Evolutionary conservation across 257 asterid genomes (phyloP).

Genomic region (Dorcoceras hygrometricum): DNA sequence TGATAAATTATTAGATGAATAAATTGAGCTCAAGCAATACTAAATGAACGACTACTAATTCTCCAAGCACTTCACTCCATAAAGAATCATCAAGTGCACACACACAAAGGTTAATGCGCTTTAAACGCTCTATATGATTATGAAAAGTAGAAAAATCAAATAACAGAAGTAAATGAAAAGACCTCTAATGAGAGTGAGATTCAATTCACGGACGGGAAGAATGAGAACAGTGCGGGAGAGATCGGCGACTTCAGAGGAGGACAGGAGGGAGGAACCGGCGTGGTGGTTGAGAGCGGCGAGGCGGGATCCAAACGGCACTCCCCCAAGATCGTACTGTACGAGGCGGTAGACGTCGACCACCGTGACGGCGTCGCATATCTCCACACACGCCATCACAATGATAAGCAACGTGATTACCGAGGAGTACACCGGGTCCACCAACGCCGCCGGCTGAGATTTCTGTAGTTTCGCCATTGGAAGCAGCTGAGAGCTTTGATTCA

Average conservation of each 20-base stretch:
- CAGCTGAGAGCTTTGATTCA: slow-evolving; percentile 27
- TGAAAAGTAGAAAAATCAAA: neutral
- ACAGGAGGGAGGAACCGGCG: slow-evolving; percentile 76
- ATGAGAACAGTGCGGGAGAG: slow-evolving; percentile 87
- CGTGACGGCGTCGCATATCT: slow-evolving; percentile 75
- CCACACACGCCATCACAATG: slow-evolving; percentile 65
- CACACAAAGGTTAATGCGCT: neutral
- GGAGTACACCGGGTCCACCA: slow-evolving; percentile 51
- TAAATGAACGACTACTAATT: neutral
- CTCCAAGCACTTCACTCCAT: neutral
- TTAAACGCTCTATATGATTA: neutral
- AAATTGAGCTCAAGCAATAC: neutral
- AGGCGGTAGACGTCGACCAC: slow-evolving; percentile 93
- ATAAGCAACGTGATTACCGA: slow-evolving; percentile 43
- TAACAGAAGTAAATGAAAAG: slow-evolving; percentile 15
- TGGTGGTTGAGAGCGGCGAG: slow-evolving; percentile 85
- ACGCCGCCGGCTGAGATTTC: slow-evolving; percentile 36
- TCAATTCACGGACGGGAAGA: slow-evolving; percentile 87
- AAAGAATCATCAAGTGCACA: neutral
- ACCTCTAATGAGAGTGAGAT: slow-evolving; percentile 79
- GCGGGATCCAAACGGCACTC: slow-evolving; percentile 93
- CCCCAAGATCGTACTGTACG: slow-evolving; percentile 86
- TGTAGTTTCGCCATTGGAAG: slow-evolving; percentile 48
- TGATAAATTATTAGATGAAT: too few species aligned
- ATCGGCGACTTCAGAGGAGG: slow-evolving; percentile 55